Conservation (phyloP, 2,329 filamentous ascomycete genomes). For the Elsinoe batatas region DNA sequence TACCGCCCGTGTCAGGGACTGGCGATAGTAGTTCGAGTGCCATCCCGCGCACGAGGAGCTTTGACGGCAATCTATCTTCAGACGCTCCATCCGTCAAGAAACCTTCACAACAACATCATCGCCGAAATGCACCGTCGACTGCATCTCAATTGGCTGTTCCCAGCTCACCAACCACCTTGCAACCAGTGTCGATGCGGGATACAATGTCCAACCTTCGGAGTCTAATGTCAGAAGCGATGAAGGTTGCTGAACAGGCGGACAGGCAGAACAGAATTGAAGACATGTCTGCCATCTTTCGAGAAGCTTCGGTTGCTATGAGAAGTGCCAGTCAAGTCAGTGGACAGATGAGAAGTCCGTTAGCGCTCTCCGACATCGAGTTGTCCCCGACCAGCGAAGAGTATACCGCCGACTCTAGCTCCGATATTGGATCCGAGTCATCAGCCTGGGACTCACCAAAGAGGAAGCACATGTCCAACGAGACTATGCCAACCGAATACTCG, state of each 20-base stretch:
- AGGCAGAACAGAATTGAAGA: slow-evolving; percentile 28
- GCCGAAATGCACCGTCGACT: not conserved
- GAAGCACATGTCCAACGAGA: slow-evolving; percentile 10
- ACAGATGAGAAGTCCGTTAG: slow-evolving; percentile 14
- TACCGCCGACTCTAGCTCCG: slow-evolving; percentile 14
- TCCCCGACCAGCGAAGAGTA: slow-evolving; percentile 13
- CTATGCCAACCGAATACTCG: slow-evolving; percentile 11
- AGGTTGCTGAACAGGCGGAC: slow-evolving; percentile 28
- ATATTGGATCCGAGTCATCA: slow-evolving; percentile 13
- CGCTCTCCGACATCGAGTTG: slow-evolving; percentile 14
- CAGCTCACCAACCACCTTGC: not conserved
- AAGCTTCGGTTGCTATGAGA: slow-evolving; percentile 28
- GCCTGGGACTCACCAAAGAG: not conserved
- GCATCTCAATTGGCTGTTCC: not conserved
- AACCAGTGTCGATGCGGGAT: not conserved
- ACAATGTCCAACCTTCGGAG: slow-evolving; percentile 32
- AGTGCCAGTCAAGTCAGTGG: slow-evolving; percentile 21
- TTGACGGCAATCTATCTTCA: slow-evolving; percentile 13
- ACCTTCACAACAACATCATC: slow-evolving; percentile 14
- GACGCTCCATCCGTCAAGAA: not conserved
- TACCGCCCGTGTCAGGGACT: not conserved
- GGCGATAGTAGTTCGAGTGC: slow-evolving; percentile 14
- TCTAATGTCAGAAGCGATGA: slow-evolving; percentile 34
- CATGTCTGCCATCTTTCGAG: slow-evolving; percentile 32
- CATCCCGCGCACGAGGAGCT: not conserved